Evolutionary conservation across 768 basidiomycete genomes (phyloP).

Genomic region (Naematelia aurantialba): DNA sequence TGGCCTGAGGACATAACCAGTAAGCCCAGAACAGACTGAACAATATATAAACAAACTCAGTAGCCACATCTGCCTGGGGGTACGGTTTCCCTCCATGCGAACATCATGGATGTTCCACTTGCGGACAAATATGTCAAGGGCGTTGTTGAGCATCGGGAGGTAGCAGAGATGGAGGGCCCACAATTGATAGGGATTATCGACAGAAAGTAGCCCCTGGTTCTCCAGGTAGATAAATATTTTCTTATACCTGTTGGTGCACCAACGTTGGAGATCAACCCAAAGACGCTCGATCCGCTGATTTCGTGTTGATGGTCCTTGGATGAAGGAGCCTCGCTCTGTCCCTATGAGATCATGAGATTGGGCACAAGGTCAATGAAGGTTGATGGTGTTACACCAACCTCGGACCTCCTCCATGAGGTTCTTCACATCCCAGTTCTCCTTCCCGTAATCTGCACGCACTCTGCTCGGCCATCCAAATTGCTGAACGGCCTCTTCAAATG

Average conservation of each 20-base stretch:
- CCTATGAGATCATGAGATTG: background rate
- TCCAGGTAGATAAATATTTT: background rate
- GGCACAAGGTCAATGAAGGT: background rate
- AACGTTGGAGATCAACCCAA: constrained; percentile 7
- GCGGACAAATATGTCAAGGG: background rate
- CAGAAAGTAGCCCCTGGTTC: background rate
- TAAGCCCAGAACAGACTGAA: no score
- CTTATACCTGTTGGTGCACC: background rate
- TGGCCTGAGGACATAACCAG: no score
- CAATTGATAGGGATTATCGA: constrained; percentile 3
- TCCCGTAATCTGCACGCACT: constrained; percentile 17
- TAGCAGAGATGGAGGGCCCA: constrained; percentile 7
- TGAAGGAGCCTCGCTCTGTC: constrained; percentile 1
- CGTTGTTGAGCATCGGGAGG: constrained; percentile 8
- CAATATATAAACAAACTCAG: background rate
- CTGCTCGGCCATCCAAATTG: constrained; percentile 7
- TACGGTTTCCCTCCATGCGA: background rate
- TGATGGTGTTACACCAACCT: constrained; percentile 7
- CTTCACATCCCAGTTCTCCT: constrained; percentile 13
- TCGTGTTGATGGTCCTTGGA: constrained; percentile 2
- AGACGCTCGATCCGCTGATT: constrained; percentile 8
- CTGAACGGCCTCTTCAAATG: constrained; percentile 32
- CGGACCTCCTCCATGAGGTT: constrained; percentile 4
- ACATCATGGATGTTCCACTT: constrained; percentile 1
- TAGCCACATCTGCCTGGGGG: background rate